phyloP scores from a whole-genome alignment of 1,139 yeast species.

The Pichia sp. region DNA sequence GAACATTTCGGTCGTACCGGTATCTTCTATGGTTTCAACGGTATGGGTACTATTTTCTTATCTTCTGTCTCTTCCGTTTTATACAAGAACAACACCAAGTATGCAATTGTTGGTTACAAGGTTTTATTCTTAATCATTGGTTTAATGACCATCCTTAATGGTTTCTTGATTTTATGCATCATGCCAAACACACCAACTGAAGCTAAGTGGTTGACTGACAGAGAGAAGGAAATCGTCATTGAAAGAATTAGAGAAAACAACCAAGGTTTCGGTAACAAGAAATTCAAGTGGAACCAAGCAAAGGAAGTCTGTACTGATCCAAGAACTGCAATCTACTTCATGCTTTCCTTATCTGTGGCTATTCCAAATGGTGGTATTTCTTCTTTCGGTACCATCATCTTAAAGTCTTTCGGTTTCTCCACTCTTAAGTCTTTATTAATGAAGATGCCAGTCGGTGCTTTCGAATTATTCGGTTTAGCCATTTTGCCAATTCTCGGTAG shows the following conservation, averaged over 20 bases:
- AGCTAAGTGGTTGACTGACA: conserved; percentile 41
- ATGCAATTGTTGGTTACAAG: conserved; percentile 45
- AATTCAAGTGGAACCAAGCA: too few relatives aligned
- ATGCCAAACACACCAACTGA: conserved; percentile 48
- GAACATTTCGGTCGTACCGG: conserved; percentile 49
- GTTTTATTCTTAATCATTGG: conserved; percentile 48
- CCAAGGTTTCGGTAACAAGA: too few relatives aligned
- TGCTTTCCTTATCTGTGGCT: too few relatives aligned
- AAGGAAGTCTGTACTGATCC: too few relatives aligned
- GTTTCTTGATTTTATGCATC: conserved; percentile 33
- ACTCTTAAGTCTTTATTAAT: too few relatives aligned
- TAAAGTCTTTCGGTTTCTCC: too few relatives aligned
- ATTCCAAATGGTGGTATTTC: too few relatives aligned
- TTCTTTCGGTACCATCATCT: too few relatives aligned
- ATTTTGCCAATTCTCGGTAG: too few relatives aligned
- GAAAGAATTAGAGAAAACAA: conserved; percentile 36
- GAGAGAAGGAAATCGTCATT: conserved; percentile 35
- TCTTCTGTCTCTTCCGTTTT: conserved; percentile 50
- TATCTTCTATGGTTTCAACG: conserved; percentile 49
- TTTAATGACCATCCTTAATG: conserved; percentile 43
- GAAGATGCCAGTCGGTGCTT: too few relatives aligned
- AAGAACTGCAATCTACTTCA: too few relatives aligned
- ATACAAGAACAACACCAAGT: conserved; percentile 32
- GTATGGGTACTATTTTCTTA: conserved; percentile 46
- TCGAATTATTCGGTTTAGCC: too few relatives aligned